Percentiles rank a stretch among this genome's conserved stretches.
These are phyloP conservation scores for Paecilomyces niveus DNA, from an alignment of 2,329 filamentous ascomycete species.

Conservation along the genomic window DNA sequence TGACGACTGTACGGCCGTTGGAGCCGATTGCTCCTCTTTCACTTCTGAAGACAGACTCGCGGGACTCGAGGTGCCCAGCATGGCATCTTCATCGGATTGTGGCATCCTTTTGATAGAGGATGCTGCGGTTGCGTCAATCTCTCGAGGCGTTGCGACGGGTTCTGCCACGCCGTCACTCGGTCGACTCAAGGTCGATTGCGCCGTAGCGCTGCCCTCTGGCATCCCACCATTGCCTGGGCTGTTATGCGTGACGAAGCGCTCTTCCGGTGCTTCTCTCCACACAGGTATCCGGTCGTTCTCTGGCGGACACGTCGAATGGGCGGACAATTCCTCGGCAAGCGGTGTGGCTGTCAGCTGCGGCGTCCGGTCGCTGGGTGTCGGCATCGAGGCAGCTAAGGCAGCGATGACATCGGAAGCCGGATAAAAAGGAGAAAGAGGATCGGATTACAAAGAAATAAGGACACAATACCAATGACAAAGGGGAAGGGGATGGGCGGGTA, in stretches of 20 bases:
- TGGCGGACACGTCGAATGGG: constrained; percentile 45
- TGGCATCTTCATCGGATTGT: constrained; percentile 24
- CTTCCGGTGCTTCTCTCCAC: constrained; percentile 26
- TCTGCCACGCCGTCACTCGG: constrained; percentile 19
- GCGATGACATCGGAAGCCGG: constrained; percentile 30
- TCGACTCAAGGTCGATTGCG: constrained; percentile 18
- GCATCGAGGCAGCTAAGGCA: constrained; percentile 40
- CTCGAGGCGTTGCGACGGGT: constrained; percentile 18
- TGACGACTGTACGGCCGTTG: constrained; percentile 17
- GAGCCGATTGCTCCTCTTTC: constrained; percentile 28
- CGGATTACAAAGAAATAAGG: constrained; percentile 7
- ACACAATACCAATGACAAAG: constrained; percentile 4
- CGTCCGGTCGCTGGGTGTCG: constrained; percentile 41
- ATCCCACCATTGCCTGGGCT: constrained; percentile 20
- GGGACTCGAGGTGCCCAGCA: constrained; percentile 25
- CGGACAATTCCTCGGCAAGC: constrained; percentile 37
- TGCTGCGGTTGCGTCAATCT: constrained; percentile 14
- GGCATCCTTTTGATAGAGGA: constrained; percentile 17
- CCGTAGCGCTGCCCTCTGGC: constrained; percentile 15
- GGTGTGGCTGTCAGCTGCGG: constrained; percentile 34
- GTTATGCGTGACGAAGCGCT: constrained; percentile 8
- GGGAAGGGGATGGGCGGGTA: constrained; percentile 4
- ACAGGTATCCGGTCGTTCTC: constrained; percentile 30
- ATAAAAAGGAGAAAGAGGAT: constrained; percentile 15
- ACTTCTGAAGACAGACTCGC: constrained; percentile 28